Base-by-base conservation (phyloP, 441 rosid genomes). In the Syzygium syzygioides region DNA sequence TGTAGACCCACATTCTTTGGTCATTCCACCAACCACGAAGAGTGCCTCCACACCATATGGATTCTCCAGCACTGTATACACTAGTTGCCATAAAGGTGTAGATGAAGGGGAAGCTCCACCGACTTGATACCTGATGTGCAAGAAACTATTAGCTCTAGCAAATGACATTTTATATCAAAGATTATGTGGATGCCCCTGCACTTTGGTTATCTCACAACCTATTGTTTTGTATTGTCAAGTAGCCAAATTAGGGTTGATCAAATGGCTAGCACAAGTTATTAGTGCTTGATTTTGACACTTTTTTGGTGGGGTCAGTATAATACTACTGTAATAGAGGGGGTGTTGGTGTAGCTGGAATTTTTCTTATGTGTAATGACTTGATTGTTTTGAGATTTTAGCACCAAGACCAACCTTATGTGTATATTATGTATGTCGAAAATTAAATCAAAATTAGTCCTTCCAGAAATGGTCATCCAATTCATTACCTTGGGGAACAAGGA, bases 1-100 rank as follows among this genome's bases (percentile, higher is more conserved):
- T 92, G 85, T 91, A 91, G 87, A 91, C 4, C 94, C 91, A 89
- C 84, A 90, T 91, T 79, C 93, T 91, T 54, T 92, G 92, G 37
- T 86, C 88, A 84, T 92, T 91, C 91, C 92, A 93, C 93, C 92
- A 91, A 55, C 92, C 92, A 55, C 7, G 86, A 28, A 90, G 11
- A 41, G 93, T 92, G 48, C 91, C 91, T 50, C 90, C 91, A 66
- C 88, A 64, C 87, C 90, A 90, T 25, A 90, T 19, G 88, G 66
- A 89, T 86, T 91, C 92, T 23, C 86, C 87, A 0, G 90, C 86
- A 76, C 90, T 80, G 68, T 90, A 88, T 60, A 88, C 86, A 28
- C 86, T 54, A 90, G 87, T 87, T 26, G 85, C 90, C 48, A 90
- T 14, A 64, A 88, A 45, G 54, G 59, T 83, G 79, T 91, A 91